Conservation (phyloP, 2,329 filamentous ascomycete species). For the Botrytis aclada region DNA sequence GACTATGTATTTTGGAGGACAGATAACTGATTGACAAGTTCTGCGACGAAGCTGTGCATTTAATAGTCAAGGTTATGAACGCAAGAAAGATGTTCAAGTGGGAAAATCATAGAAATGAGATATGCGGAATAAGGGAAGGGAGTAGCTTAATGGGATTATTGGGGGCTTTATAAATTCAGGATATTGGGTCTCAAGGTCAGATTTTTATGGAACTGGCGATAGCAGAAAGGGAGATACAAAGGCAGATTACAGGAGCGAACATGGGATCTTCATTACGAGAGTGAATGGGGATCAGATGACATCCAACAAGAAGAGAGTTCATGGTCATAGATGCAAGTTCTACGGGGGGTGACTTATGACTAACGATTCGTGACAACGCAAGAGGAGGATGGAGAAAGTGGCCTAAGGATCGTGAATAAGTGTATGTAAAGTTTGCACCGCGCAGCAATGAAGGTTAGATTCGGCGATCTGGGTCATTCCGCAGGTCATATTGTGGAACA, state of each 20-base stretch:
- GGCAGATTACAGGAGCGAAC: accelerated
- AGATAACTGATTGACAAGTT: not conserved
- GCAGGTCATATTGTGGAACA: accelerated
- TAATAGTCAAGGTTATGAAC: not conserved
- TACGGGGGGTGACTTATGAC: not conserved
- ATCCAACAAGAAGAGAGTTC: accelerated
- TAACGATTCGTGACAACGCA: accelerated
- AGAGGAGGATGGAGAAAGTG: not conserved
- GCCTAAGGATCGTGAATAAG: accelerated
- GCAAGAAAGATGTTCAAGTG: not conserved
- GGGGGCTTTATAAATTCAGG: not conserved
- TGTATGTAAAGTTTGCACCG: not conserved
- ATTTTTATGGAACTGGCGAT: not conserved
- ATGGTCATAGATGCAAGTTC: not conserved
- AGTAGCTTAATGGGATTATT: not conserved
- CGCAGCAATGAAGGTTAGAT: not conserved
- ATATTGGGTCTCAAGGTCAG: not conserved
- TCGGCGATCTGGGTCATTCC: accelerated
- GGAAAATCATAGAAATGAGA: not conserved
- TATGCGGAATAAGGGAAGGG: not conserved
- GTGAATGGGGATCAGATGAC: accelerated
- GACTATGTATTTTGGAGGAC: accelerated
- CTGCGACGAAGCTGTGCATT: accelerated
- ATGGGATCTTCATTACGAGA: not conserved
- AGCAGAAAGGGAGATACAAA: not conserved